Base-by-base conservation (phyloP, 2,329 filamentous ascomycete genomes). In the Triangularia verruculosa region DNA sequence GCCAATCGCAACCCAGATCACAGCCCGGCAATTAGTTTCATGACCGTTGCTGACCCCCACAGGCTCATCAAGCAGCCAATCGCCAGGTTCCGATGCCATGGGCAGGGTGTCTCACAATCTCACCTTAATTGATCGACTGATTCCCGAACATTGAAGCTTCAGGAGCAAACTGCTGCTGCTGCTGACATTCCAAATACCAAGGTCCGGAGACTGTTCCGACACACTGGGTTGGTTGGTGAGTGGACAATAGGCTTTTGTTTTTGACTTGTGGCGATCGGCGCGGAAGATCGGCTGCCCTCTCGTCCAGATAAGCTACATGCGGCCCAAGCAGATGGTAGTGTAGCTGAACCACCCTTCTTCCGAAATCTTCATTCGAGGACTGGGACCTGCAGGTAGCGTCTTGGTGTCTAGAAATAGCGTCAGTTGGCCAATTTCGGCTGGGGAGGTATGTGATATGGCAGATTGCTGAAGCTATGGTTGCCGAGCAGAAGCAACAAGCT, bases 1-100 rank as follows among this genome's bases (percentile, higher is more conserved):
- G 53, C 70, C 70, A 70, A 71, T 71, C 68, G 70, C 70, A 68
- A 64, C 39, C 52, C 27, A 53, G 32, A 56, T 53, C 27, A 24
- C 22, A 30, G 27, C 53, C 52, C 58, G 57, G 57, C 25, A 39
- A 27, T 22, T 27, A 20, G 47, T 54, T 25, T 56, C 34, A 25
- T 55, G 51, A 39, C 59, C 59, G 59, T 61, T 61, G 52, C 47
- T 24, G 51, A 43, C 27, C 52, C 59, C 57, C 57, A 59, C 57
- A 57, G 55, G 32, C 20, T 28, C 28, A 32, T n/a, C 17, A 17
- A 32, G 32, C 43, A 51, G 17, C 57, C 61, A 63, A 63, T 63
- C 52, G 57, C 51, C 11, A 52, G 60, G 25, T 62, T 57, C 34
- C 60, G 54, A 62, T 57, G 12, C 51, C 54, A 52, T 57, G 17